These are phyloP conservation scores for Nematocida sp. DNA, from an alignment of 371 early-diverging fungal species.

Conservation along the genomic window DNA sequence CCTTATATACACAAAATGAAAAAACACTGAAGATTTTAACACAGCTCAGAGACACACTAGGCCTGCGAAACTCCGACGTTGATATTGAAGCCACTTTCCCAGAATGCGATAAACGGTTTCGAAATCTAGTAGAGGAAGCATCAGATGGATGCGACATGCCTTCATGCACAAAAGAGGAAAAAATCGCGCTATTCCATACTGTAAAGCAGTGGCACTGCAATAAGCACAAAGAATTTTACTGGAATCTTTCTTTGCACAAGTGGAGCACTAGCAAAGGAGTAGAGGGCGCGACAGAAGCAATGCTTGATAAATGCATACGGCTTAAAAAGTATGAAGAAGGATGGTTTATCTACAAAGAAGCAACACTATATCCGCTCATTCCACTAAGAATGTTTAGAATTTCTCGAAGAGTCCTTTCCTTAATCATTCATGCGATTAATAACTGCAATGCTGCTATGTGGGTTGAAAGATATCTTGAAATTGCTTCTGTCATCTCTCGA, in stretches of 20 bases:
- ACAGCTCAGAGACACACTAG: conserved; percentile 13
- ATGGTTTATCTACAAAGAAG: conserved; percentile 61
- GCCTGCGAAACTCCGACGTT: neutral
- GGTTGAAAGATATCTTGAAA: conserved; percentile 43
- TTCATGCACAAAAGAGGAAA: neutral
- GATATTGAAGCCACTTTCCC: neutral
- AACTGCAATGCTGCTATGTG: conserved; percentile 11
- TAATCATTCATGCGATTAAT: conserved; percentile 44
- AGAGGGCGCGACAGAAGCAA: conserved; percentile 60
- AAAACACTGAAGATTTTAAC: conserved; percentile 2
- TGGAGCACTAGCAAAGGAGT: conserved; percentile 58
- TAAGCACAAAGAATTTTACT: conserved; percentile 44
- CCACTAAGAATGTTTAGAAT: conserved; percentile 25
- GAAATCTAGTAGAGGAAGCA: conserved; percentile 9
- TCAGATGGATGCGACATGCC: conserved; percentile 1
- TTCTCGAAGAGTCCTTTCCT: neutral
- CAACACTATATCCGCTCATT: neutral
- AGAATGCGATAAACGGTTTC: neutral
- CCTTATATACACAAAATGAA: conserved; percentile 29
- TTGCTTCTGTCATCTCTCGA: conserved; percentile 36
- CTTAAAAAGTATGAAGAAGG: conserved; percentile 64
- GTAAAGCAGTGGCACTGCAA: conserved; percentile 38
- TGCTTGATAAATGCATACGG: conserved; percentile 64
- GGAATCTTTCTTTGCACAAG: conserved; percentile 55
- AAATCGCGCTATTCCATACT: conserved; percentile 9